A percentile compares a stretch with the other conserved stretches of the same genome.
Evolutionary conservation across 2,329 filamentous ascomycete genomes (phyloP).

Genomic region (Fusarium drepaniforme): DNA sequence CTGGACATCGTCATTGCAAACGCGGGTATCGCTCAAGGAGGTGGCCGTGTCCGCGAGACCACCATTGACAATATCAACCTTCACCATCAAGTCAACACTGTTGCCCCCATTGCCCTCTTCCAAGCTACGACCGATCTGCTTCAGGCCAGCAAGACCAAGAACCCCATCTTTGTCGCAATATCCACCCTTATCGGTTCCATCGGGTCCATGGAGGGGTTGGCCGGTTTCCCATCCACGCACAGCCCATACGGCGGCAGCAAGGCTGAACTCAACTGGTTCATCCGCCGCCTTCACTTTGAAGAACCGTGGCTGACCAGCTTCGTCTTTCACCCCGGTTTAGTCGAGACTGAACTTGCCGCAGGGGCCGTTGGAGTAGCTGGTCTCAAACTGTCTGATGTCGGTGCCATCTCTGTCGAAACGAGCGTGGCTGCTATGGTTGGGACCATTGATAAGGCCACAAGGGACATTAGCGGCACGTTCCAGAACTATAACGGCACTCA

Average conservation of each 20-base stretch:
- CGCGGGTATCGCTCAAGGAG: not conserved
- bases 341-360: not conserved
- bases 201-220: not conserved
- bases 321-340: slow-evolving; percentile 24
- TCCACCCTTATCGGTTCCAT: not conserved
- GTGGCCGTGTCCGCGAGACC: not conserved
- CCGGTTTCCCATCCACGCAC: not conserved
- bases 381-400: not conserved
- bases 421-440: not conserved
- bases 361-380: not conserved
- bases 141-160: not conserved
- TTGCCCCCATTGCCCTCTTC: not conserved
- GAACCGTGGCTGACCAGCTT: slow-evolving; percentile 40
- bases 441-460: not conserved
- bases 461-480: not conserved
- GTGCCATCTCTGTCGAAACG: not conserved
- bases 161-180: not conserved
- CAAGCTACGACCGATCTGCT: not conserved
- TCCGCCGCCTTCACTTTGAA: slow-evolving; percentile 36
- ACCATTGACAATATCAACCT: not conserved
- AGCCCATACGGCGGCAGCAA: slow-evolving; percentile 22
- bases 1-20: not conserved
- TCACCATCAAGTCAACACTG: not conserved
- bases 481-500: not conserved
- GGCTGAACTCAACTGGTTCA: slow-evolving; percentile 32